Percentiles rank a stretch among this genome's conserved stretches.
Conservation (phyloP, 2,329 filamentous ascomycete genomes). For the Aureobasidium mangrovei region DNA sequence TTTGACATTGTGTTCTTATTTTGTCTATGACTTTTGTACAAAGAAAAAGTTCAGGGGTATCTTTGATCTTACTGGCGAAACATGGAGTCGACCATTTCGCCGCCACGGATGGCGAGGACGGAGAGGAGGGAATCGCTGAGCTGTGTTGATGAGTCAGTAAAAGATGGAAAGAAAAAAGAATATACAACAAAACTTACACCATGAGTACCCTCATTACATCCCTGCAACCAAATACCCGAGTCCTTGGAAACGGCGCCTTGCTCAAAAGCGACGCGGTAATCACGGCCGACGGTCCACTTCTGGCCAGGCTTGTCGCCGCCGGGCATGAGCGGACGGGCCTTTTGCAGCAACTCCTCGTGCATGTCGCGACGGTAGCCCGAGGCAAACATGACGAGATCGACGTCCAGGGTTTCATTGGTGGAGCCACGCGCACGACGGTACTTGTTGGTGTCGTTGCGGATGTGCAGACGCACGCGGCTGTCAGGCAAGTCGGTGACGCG, state of each 20-base stretch:
- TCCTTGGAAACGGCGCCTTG: conserved; percentile 58
- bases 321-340: conserved; percentile 57
- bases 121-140: conserved; percentile 30
- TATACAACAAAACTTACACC: conserved; percentile 57
- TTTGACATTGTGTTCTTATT: too few species aligned
- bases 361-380: conserved; percentile 76
- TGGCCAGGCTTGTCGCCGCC: conserved; percentile 36
- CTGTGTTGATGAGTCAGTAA: conserved; percentile 1
- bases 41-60: too few species aligned
- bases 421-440: conserved; percentile 32
- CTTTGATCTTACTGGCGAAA: conserved; percentile 20
- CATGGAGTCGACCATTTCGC: conserved; percentile 31
- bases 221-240: conserved; percentile 84
- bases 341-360: conserved; percentile 66
- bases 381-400: conserved; percentile 75
- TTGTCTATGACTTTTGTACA: too few species aligned
- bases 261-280: conserved; percentile 71
- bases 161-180: not conserved
- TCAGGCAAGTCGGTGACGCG: conserved; percentile 48
- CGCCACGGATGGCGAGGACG: conserved; percentile 28
- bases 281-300: conserved; percentile 59
- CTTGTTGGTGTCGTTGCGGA: conserved; percentile 44
- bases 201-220: conserved; percentile 86
- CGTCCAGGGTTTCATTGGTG: conserved; percentile 56
- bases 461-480: conserved; percentile 46